These are phyloP conservation scores for Volvariella volvacea DNA, from an alignment of 1,284 basidiomycete genomes.

Conservation along the genomic window DNA sequence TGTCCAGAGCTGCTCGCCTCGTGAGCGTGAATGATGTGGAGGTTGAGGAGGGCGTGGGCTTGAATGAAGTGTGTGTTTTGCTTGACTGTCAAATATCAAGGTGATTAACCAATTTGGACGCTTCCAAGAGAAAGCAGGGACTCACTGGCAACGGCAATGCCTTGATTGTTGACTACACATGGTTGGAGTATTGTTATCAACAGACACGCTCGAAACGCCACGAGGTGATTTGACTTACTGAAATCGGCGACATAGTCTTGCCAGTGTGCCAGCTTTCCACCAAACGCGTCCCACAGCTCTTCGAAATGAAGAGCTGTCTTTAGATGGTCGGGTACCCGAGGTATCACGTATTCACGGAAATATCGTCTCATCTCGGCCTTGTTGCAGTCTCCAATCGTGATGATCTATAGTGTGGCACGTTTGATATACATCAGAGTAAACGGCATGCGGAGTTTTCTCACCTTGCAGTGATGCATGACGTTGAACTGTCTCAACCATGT, in stretches of 20 bases:
- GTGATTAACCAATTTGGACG: conserved; percentile 7
- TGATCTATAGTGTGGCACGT: conserved; percentile 37
- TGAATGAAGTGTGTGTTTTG: conserved; percentile 73
- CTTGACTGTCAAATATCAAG: conserved; percentile 43
- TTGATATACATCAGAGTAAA: conserved; percentile 1
- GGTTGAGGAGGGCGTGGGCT: conserved; percentile 65
- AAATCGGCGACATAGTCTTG: conserved; percentile 72
- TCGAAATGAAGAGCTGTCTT: conserved; percentile 58
- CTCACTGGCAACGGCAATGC: conserved; percentile 18
- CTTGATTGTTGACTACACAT: conserved; percentile 29
- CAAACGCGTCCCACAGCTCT: conserved; percentile 67
- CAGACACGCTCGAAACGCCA: conserved; percentile 1
- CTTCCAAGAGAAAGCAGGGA: conserved; percentile 1
- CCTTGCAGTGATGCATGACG: conserved; percentile 76
- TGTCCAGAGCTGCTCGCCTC: conserved; percentile 34
- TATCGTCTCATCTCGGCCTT: conserved; percentile 61
- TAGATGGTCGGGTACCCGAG: conserved; percentile 54
- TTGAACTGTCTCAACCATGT: conserved; percentile 73
- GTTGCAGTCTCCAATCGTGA: conserved; percentile 74
- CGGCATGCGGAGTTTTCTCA: conserved; percentile 17
- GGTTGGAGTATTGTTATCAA: conserved; percentile 2
- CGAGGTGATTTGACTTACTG: conserved; percentile 47
- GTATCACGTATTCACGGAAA: conserved; percentile 56
- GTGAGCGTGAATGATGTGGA: conserved; percentile 70
- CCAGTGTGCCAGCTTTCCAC: conserved; percentile 78